phyloP scores from a whole-genome alignment of 2,329 filamentous ascomycete genomes.

The Colletotrichum shisoi region DNA sequence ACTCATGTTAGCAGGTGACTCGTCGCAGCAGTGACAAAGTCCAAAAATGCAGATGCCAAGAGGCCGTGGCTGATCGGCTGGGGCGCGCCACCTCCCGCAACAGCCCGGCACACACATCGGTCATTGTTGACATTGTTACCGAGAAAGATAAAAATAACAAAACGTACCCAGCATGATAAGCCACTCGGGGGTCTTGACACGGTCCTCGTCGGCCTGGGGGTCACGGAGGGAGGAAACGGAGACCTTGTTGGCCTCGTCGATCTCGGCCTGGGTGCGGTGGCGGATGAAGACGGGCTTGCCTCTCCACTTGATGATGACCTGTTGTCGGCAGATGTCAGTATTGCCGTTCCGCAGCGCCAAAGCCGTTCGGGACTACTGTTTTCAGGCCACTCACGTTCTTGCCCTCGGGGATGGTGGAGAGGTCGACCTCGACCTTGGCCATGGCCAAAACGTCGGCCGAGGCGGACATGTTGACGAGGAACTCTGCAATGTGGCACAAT shows the following conservation, averaged over 20 bases:
- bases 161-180: slow-evolving; percentile 91
- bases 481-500: slow-evolving; percentile 70
- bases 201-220: slow-evolving; percentile 87
- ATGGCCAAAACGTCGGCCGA: slow-evolving; percentile 98
- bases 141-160: background rate
- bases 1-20: slow-evolving; percentile 41
- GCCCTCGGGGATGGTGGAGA: slow-evolving; percentile 91
- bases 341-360: background rate
- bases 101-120: background rate
- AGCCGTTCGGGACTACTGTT: background rate
- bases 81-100: background rate
- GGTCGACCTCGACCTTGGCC: slow-evolving; percentile 98
- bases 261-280: slow-evolving; percentile 92
- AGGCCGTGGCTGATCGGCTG: background rate
- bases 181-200: slow-evolving; percentile 98
- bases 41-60: background rate
- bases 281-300: slow-evolving; percentile 99
- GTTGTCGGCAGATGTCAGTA: slow-evolving; percentile 33
- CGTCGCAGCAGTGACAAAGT: background rate
- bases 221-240: slow-evolving; percentile 86
- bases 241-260: slow-evolving; percentile 90
- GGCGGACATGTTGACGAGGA: slow-evolving; percentile 99
- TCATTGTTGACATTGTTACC: background rate
- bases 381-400: slow-evolving; percentile 81
- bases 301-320: slow-evolving; percentile 99